Base-by-base conservation (phyloP, 2,329 filamentous ascomycete genomes). In the Stemphylium lycopersici region DNA sequence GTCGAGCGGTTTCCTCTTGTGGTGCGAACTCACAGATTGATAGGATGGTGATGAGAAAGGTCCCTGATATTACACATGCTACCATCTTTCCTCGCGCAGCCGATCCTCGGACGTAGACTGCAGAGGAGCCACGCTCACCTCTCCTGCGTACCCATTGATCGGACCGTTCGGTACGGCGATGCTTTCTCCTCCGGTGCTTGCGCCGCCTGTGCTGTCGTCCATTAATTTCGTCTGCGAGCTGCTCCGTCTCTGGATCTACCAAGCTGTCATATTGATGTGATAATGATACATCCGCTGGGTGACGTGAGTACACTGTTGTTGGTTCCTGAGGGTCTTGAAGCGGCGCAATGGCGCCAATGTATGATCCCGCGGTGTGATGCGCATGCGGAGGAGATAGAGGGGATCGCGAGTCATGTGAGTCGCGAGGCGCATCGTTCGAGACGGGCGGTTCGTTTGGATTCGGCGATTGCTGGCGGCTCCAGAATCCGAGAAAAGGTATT, bases 31-130 rank as follows among this genome's bases (percentile, higher is more conserved):
- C 82, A 91, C 89, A 93, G 32, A 89, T 80, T 47, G 83, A 76
- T 37, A 91, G 69, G 41, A 89, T 78, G 26, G 82, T 68, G 4
- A 83, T 70, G 8, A 90, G 73, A 51, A 90, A 84, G 5, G 83
- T 57, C 1, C 87, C 89, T 5, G 89, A 89, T 6, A 90, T 81
- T 20, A 89, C 80, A 67, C 84, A 87, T 5, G 69, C 67, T 11
- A 68, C 58, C 44, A 67, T 56, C 49, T 75, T 75, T 2, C 68
- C 65, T 7, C 72, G 59, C 7, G 72, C 68, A 18, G 71, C 69
- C 15, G 63, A 52, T 33, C 65, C 70, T 6, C 58, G 59, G 2
- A 68, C 58, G 26, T 66, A 69, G 2, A 61, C 48, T 11, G 42
- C 48, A 33, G 62, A 57, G 11, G 57, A 52, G 12, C 59, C 58